A percentile compares a stretch with the other conserved stretches of the same genome.
These are phyloP conservation scores for Begonia masoniana DNA, from an alignment of 306 rosid genomes.

Conservation along the genomic window DNA sequence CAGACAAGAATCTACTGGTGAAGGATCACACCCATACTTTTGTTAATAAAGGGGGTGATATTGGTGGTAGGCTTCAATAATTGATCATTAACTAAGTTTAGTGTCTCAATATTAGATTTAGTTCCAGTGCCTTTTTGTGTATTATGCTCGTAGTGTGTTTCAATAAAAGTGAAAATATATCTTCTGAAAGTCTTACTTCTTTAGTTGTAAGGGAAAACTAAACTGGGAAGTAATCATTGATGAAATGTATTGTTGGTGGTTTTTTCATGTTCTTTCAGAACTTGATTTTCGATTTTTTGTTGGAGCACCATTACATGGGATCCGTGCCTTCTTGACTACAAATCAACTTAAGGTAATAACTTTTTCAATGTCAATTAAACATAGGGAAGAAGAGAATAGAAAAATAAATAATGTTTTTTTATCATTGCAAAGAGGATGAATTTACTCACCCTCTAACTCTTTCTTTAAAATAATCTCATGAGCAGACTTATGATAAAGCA, in stretches of 20 bases:
- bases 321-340: conserved; percentile 82
- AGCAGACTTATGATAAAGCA: conserved; percentile 92
- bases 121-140: no score
- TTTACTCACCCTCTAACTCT: conserved; percentile 5
- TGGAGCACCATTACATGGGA: conserved; percentile 95
- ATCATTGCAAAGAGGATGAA: background rate
- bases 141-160: no score
- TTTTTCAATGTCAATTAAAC: background rate
- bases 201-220: no score
- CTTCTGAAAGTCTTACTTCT: no score
- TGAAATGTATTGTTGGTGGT: background rate
- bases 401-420: no score
- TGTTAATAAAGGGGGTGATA: conserved; percentile 87
- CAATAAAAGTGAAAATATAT: no score
- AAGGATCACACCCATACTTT: conserved; percentile 96
- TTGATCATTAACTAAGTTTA: conserved; percentile 9
- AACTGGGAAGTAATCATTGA: no score
- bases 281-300: conserved; percentile 91
- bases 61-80: conserved; percentile 58
- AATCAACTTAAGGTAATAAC: conserved; percentile 71
- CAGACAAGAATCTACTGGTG: conserved; percentile 72
- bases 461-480: conserved; percentile 9
- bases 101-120: conserved; percentile 1
- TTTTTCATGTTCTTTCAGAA: conserved; percentile 28
- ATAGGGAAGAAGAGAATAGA: background rate